Base-by-base conservation (phyloP, 345 rosid species). In the Rubroshorea leprosula region DNA sequence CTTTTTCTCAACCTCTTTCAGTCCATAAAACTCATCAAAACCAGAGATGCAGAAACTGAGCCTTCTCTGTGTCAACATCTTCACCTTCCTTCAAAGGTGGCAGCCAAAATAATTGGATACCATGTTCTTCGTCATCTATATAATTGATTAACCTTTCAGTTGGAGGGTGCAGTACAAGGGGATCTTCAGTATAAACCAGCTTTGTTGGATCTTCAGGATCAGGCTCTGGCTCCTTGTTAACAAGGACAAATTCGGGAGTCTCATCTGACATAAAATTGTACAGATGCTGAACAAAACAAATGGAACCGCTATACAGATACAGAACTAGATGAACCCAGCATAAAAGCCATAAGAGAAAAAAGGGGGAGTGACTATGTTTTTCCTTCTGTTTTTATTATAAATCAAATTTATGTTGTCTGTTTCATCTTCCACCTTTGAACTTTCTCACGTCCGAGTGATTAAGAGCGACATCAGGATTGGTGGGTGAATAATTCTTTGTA, bases 131-230 rank as follows among this genome's bases (percentile, higher is more conserved):
- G 74, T 91, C 96, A 23, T 91, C 98, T 2, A 84, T 69, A 38
- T 70, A 86, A 78, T 91, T 86, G 57, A 88, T 88, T 70, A 91
- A 70, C 49, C 80, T 77, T 63, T 95, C 95, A 46, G 95, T 79
- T 63, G 83, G 89, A 13, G 85, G 81, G 64, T 88, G 98, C 57
- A 91, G 68, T 51, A 91, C 86, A 51, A 88, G 71, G 54, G 92
- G 96, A 82, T 88, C 88, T 64, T 84, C 96, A 45, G 70, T 78
- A 22, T 82, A 78, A 54, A 76, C 63, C 44, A 78, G 83, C 72
- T 82, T 78, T 8, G 91, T 77, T 55, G 92, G 92, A 74, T 88
- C 96, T 62, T 82, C 51, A n/a, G 91, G 91, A 73, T 91, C 96
- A 55, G 87, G 85, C 65, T 82, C 97, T 16, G 91, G 89, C 70